Percentiles rank a stretch among this genome's conserved stretches.
Evolutionary conservation across 768 basidiomycete species (phyloP).

Genomic region (Podaxis carcinomalis): DNA sequence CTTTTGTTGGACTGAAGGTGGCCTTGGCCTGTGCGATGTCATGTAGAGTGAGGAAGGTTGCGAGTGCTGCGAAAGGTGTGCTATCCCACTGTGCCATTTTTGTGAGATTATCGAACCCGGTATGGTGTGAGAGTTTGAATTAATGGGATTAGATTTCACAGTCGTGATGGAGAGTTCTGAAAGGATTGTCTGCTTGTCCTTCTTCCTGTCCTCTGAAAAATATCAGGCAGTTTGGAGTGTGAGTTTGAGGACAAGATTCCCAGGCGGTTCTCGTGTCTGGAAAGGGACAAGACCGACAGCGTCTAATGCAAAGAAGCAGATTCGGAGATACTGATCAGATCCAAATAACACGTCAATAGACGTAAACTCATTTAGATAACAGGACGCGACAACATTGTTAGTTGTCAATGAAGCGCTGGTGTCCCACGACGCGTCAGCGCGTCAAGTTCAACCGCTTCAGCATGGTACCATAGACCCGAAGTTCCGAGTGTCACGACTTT

Average conservation of each 20-base stretch:
- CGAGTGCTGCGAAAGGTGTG: conserved; percentile 27
- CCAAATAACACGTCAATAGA: conserved; percentile 1
- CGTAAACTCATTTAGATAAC: conserved; percentile 4
- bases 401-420: not conserved
- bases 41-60: conserved; percentile 33
- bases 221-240: too few species aligned
- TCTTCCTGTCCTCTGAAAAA: too few species aligned
- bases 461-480: not conserved
- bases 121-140: too few species aligned
- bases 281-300: not conserved
- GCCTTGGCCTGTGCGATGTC: conserved; percentile 34
- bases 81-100: conserved; percentile 33
- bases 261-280: not conserved
- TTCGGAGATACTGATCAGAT: conserved; percentile 2
- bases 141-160: too few species aligned
- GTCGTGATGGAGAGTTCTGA: too few species aligned
- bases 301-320: not conserved
- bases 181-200: too few species aligned
- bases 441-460: not conserved
- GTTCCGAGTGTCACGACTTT: not conserved
- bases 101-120: not conserved
- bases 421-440: not conserved
- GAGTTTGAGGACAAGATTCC: not conserved
- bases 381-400: not conserved
- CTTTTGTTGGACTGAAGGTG: conserved; percentile 13